Base-by-base conservation (phyloP, 2,329 filamentous ascomycete species). In the Rhynchosporium agropyri region DNA sequence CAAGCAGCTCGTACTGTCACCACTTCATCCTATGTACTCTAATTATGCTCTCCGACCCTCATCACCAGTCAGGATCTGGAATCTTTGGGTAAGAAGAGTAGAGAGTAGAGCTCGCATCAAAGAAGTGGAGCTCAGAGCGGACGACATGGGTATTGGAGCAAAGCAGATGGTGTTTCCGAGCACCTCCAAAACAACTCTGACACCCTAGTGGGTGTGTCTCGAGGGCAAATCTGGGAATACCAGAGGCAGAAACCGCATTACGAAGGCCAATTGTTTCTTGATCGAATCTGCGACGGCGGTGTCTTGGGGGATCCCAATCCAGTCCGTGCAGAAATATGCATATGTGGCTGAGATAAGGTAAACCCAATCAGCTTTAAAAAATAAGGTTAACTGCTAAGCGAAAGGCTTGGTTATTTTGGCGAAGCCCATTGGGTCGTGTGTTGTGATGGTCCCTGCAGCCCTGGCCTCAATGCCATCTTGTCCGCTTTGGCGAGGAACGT, bases 371-470 rank as follows among this genome's bases (percentile, higher is more conserved):
- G 2, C 50, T 15, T 6, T 20, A 6, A 51, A 54, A 13, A 40
- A 40, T 54, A 54, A 54, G 50, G 50, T 54, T 54, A 54, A 26
- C 28, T 42, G n/a, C 36, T 54, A 40, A n/a, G 33, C 50, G 50
- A 40, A 20, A 42, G 20, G 50, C 50, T 42, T 54, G 33, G 50
- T 40, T 6, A 54, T 20, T 54, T 40, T 20, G n/a, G 20, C 13
- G 12, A 9, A 36, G 36, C n/a, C 42, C 20, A 42, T 26, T 3
- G 10, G 50, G 13, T 54, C 33, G 33, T 36, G 33, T 40, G 9
- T 13, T 40, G 50, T 20, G 26, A n/a, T n/a, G 6, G 50, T 13
- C n/a, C 5, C 15, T 40, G 33, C 28, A n/a, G 20, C 50, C 38
- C 28, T 54, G n/a, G n/a, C n/a, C n/a, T 12, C 20, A 8, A 28